These are phyloP conservation scores for Lathyrus aphaca DNA, from an alignment of 306 rosid species.

Conservation along the genomic window DNA sequence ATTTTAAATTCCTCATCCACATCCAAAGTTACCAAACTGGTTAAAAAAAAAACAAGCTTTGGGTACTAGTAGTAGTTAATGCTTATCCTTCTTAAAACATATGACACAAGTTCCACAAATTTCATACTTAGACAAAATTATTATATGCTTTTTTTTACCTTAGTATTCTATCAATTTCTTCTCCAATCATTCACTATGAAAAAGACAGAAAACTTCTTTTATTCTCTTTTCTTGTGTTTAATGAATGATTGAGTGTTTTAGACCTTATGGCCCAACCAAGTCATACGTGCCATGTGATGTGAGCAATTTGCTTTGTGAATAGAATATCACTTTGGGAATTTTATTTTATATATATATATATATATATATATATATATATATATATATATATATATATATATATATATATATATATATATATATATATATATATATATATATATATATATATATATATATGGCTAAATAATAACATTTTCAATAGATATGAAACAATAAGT, in stretches of 20 bases:
- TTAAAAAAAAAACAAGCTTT: not conserved
- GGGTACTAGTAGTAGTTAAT: not conserved
- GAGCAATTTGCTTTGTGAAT: slow-evolving; percentile 16
- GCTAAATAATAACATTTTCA: too few species aligned
- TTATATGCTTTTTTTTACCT: not conserved
- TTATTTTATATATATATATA: not conserved
- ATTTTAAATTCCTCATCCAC: slow-evolving; percentile 22
- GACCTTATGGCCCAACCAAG: slow-evolving; percentile 24
- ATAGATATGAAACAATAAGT: slow-evolving; percentile 27
- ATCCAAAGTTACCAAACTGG: slow-evolving; percentile 4
- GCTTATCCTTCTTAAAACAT: not conserved
- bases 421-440: too few species aligned
- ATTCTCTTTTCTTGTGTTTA: not conserved
- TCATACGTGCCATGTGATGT: slow-evolving; percentile 36
- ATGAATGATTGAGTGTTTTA: slow-evolving; percentile 4
- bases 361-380: too few species aligned
- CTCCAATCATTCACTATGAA: slow-evolving; percentile 32
- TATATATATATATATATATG: too few species aligned
- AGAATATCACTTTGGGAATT: not conserved
- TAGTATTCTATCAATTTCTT: slow-evolving; percentile 1
- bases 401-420: too few species aligned
- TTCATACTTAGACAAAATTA: slow-evolving; percentile 14
- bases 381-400: too few species aligned
- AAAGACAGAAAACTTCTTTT: not conserved
- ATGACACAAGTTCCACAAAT: slow-evolving; percentile 30